Evolutionary conservation across 768 basidiomycete species (phyloP).

Genomic region (Auriculariales sp.): DNA sequence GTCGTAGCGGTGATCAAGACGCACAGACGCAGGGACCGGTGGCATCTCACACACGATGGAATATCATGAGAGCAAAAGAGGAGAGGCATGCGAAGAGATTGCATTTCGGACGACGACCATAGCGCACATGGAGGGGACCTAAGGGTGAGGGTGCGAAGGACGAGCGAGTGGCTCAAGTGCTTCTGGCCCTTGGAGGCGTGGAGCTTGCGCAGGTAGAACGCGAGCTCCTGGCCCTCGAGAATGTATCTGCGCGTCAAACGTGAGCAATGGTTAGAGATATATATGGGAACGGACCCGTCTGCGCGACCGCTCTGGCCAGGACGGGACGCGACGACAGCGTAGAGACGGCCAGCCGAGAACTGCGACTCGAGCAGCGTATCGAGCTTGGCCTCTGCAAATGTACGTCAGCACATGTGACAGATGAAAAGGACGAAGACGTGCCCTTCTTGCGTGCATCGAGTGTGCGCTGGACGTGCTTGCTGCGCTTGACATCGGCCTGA

Average conservation of each 20-base stretch:
- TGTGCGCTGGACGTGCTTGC: conserved; percentile 79
- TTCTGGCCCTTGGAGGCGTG: conserved; percentile 91
- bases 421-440: conserved; percentile 21
- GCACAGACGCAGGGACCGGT: too few relatives aligned
- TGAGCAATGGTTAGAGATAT: too few relatives aligned
- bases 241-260: too few relatives aligned
- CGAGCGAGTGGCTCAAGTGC: too few relatives aligned
- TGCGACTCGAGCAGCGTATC: conserved; percentile 81
- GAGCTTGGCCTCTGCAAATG: conserved; percentile 87
- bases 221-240: conserved; percentile 96
- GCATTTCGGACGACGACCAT: too few relatives aligned
- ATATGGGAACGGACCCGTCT: too few relatives aligned
- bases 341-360: conserved; percentile 89
- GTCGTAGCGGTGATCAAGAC: too few relatives aligned
- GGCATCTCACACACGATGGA: too few relatives aligned
- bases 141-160: too few relatives aligned
- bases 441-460: conserved; percentile 87
- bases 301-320: conserved; percentile 94
- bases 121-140: too few relatives aligned
- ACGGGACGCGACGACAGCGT: conserved; percentile 84
- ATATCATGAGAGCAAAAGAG: too few relatives aligned
- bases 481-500: conserved; percentile 55
- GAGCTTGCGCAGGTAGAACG: conserved; percentile 94
- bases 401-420: conserved; percentile 14
- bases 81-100: too few relatives aligned